These are phyloP conservation scores for Diphasiastrum complanatum DNA, from an alignment of 83 land plant genomes.

Conservation along the genomic window DNA sequence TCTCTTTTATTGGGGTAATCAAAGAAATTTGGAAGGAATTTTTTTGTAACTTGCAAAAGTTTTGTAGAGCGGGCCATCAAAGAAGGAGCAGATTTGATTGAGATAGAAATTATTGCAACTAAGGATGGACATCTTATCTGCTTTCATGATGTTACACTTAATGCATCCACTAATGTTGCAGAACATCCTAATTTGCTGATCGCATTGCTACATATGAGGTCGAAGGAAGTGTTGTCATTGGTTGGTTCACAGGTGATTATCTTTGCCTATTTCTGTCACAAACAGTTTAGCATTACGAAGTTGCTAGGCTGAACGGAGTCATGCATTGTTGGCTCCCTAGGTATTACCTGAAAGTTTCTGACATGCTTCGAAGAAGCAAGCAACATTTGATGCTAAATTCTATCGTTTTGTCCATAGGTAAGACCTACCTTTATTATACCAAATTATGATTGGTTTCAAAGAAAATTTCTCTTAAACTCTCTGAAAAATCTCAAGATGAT, in stretches of 20 bases:
- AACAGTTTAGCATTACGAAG: no score
- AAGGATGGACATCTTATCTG: conserved; percentile 78
- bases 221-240: conserved; percentile 53
- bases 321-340: no score
- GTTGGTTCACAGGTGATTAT: conserved; percentile 55
- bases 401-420: no score
- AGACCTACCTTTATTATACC: no score
- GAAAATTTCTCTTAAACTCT: no score
- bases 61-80: conserved; percentile 73
- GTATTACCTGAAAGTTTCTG: no score
- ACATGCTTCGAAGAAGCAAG: no score
- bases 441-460: no score
- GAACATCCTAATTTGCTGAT: conserved; percentile 53
- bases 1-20: background rate
- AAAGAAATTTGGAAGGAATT: background rate
- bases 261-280: no score
- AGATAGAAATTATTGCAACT: conserved; percentile 67
- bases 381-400: no score
- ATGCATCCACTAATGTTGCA: conserved; percentile 60
- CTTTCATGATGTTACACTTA: conserved; percentile 73
- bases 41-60: background rate
- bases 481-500: no score
- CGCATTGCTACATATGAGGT: conserved; percentile 64
- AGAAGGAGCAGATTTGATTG: conserved; percentile 86
- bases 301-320: no score